phyloP scores from a whole-genome alignment of 148 eudicot species.

The Arbutus unedo region DNA sequence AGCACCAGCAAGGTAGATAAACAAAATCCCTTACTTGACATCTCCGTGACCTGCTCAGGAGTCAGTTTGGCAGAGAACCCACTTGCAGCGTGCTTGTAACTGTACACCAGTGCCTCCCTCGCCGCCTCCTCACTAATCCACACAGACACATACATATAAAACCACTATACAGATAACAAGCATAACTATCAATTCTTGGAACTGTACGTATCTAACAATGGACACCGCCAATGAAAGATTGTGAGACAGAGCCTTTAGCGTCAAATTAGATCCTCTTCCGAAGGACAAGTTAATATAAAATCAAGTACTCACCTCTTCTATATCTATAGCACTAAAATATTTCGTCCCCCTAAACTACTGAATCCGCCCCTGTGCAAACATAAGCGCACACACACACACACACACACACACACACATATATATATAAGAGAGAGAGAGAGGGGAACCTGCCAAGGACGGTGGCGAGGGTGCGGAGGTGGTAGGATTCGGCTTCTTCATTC shows the following conservation, averaged over 20 bases:
- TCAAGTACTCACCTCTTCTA: not conserved
- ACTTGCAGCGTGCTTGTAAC: conserved; percentile 58
- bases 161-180: not conserved
- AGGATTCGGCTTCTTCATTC: conserved; percentile 47
- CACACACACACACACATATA: too few species aligned
- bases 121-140: conserved; percentile 50
- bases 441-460: conserved; percentile 49
- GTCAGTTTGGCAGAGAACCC: conserved; percentile 65
- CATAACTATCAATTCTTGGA: too few species aligned
- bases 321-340: not conserved
- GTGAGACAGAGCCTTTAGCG: not conserved
- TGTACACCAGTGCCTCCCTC: conserved; percentile 38
- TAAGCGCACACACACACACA: too few species aligned
- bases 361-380: too few species aligned
- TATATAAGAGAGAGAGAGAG: not conserved
- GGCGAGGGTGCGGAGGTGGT: conserved; percentile 56
- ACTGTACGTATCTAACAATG: not conserved
- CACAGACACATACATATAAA: not conserved
- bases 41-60: conserved; percentile 45
- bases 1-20: conserved; percentile 20
- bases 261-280: not conserved
- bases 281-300: not conserved
- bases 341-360: too few species aligned
- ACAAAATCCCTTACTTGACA: conserved; percentile 31
- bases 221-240: not conserved